phyloP scores from a whole-genome alignment of 805 yeast species.

The Wickerhamomyces queroliae region DNA sequence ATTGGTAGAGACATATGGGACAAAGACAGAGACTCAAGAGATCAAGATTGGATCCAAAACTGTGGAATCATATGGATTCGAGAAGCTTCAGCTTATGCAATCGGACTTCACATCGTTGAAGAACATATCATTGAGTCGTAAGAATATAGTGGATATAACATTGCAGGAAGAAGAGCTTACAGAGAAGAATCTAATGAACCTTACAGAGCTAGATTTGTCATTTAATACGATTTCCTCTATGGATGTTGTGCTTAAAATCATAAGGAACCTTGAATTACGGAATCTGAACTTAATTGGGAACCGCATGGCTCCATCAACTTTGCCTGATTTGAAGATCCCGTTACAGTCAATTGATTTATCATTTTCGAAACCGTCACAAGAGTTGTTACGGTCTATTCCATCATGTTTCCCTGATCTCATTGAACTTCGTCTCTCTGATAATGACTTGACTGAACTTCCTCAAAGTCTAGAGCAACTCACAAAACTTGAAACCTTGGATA shows the following conservation, averaged over 20 bases:
- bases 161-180: neutral
- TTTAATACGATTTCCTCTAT: slow-evolving; percentile 47
- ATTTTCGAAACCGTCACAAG: slow-evolving; percentile 9
- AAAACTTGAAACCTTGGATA: slow-evolving; percentile 20
- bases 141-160: slow-evolving; percentile 26
- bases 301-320: slow-evolving; percentile 9
- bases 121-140: slow-evolving; percentile 44
- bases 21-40: slow-evolving; percentile 24
- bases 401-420: slow-evolving; percentile 31
- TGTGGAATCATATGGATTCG: slow-evolving; percentile 64
- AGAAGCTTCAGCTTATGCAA: slow-evolving; percentile 43
- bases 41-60: slow-evolving; percentile 49
- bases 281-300: slow-evolving; percentile 52
- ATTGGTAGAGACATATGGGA: slow-evolving; percentile 41
- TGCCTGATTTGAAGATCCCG: neutral
- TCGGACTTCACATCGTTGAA: slow-evolving; percentile 37
- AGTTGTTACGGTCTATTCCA: slow-evolving; percentile 9
- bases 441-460: slow-evolving; percentile 14
- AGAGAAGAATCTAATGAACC: slow-evolving; percentile 18
- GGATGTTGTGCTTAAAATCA: slow-evolving; percentile 30
- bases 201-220: slow-evolving; percentile 52
- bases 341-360: slow-evolving; percentile 18
- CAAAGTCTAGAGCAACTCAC: neutral
- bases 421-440: slow-evolving; percentile 22
- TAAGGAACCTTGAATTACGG: slow-evolving; percentile 29